Percentiles rank a stretch among this genome's conserved stretches.
Evolutionary conservation across 202 grass and related monocot genomes (phyloP).

Genomic region (Eragrostis tef): DNA sequence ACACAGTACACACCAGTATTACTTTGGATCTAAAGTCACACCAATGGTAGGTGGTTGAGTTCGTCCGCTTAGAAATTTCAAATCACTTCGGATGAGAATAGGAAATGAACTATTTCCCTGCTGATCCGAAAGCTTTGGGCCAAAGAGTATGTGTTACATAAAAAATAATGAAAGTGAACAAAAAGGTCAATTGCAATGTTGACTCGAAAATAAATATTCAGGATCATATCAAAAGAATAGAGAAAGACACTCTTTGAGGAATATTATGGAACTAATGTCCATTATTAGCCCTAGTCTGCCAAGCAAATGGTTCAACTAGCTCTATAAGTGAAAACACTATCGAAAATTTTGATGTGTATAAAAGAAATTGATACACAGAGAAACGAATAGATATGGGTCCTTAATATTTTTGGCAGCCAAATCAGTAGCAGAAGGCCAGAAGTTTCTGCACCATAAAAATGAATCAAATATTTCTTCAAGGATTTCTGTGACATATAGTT

Average conservation of each 20-base stretch:
- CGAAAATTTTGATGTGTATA: neutral
- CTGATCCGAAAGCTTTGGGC: neutral
- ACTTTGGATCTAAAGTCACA: neutral
- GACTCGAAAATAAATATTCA: neutral
- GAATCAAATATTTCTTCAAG: conserved; percentile 19
- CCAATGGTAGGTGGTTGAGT: neutral
- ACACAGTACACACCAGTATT: neutral
- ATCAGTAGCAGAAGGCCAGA: conserved; percentile 10
- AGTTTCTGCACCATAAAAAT: neutral
- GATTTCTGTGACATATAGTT: neutral
- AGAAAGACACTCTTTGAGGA: neutral
- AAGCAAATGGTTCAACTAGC: conserved; percentile 28
- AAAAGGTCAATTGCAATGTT: neutral
- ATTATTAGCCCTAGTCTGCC: conserved; percentile 6
- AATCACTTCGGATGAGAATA: neutral
- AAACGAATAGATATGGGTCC: conserved; percentile 2
- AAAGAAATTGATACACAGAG: neutral
- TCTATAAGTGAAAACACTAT: conserved; percentile 17
- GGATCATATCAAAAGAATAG: neutral
- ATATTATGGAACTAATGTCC: neutral
- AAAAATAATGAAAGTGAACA: neutral
- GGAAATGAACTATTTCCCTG: neutral
- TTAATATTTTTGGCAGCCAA: conserved; percentile 31
- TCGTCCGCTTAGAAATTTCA: neutral
- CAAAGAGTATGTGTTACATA: neutral